Base-by-base conservation (phyloP, 352 stramenopile species). In the Phytophthora kernoviae region DNA sequence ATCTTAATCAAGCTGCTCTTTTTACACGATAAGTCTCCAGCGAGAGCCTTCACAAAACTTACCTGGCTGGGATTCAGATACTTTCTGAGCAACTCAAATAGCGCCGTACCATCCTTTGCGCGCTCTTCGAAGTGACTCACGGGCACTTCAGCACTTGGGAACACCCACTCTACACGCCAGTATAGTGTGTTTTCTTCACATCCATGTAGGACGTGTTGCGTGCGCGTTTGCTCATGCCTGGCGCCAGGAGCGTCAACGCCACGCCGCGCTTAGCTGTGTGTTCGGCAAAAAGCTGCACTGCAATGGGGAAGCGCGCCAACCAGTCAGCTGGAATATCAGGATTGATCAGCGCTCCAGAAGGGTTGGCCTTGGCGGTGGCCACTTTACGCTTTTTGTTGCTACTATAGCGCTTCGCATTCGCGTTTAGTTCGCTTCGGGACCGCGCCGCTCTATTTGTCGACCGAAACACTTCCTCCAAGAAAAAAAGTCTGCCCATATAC, bases 401-500 rank as follows among this genome's bases (percentile, higher is more conserved):
- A 5, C 59, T 67, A 40, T 63, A 71, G 17, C 56, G 58, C 8
- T 64, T 61, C 22, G 59, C 53, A 18, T 81, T 74, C 8, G 65
- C 53, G 17, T 82, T 74, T 10, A 87, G 26, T 34, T 86, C 70
- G 18, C 51, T 70, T 17, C 69, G 74, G 49, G 77, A 71, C 6
- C 80, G 60, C 12, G 44, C 41, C n/a, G 78, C 80, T 21, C 63
- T 87, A 42, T 68, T 87, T 2, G 80, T 64, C 1, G 79, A 90
- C 21, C 82, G 82, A 37, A 65, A 79, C 2, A 91, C 65, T 33
- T 91, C 82, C 54, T 91, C 79, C 40, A 91, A 47, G 51, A 91
- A 90, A 54, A 91, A 91, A 80, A 91, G 17, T 91, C 82, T 91
- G 40, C n/a, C n/a, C n/a, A n/a, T n/a, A n/a, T n/a, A n/a, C 34